phyloP scores from a whole-genome alignment of 352 stramenopile species.

The Globisporangium carolinianum region DNA sequence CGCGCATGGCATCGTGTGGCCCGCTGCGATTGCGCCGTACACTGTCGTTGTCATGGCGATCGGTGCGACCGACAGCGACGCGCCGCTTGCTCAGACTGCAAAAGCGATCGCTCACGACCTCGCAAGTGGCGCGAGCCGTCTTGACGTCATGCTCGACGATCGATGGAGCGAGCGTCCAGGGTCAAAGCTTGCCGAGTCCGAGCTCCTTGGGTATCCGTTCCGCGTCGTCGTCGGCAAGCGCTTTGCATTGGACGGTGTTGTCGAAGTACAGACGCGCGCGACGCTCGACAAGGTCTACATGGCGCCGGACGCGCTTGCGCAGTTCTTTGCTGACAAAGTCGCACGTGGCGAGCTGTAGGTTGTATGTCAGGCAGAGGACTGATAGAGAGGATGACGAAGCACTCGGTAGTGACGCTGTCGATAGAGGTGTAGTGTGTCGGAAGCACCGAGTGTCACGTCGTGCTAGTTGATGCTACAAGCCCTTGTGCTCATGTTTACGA shows the following conservation, averaged over 20 bases:
- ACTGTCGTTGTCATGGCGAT: constrained; percentile 77
- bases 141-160: constrained; percentile 81
- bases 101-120: constrained; percentile 45
- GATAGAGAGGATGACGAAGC: not conserved
- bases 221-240: constrained; percentile 79
- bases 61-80: constrained; percentile 44
- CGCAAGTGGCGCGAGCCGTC: constrained; percentile 19
- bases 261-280: constrained; percentile 64
- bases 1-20: constrained; percentile 75
- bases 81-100: constrained; percentile 37
- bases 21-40: constrained; percentile 70
- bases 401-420: not conserved
- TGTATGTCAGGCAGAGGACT: not conserved
- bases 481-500: not conserved
- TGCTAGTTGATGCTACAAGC: not conserved
- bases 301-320: constrained; percentile 25
- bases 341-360: constrained; percentile 12
- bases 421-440: not conserved
- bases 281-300: constrained; percentile 65
- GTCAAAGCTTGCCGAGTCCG: constrained; percentile 76
- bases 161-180: constrained; percentile 75
- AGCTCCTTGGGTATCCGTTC: constrained; percentile 84
- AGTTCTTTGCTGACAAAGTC: constrained; percentile 26
- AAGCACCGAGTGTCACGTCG: not conserved
- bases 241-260: constrained; percentile 64